These are phyloP conservation scores for Panicum miliaceum DNA, from an alignment of 176 grass and related monocot genomes.

Conservation along the genomic window DNA sequence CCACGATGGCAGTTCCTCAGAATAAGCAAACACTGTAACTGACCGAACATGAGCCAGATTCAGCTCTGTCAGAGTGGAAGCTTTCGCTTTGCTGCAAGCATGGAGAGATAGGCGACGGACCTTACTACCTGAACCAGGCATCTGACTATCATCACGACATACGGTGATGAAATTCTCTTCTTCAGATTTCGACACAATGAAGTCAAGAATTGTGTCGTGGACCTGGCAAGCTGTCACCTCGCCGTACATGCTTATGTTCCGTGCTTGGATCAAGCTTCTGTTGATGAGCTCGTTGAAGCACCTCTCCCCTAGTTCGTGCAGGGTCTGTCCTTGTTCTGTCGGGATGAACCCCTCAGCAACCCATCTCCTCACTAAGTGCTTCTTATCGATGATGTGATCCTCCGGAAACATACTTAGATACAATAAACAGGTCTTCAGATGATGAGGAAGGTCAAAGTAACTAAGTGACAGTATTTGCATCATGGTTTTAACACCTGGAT, in stretches of 20 bases:
- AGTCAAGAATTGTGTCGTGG: slow-evolving; percentile 43
- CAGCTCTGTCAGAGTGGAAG: neutral
- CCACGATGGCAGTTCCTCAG: neutral
- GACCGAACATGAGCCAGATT: neutral
- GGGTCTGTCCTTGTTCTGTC: neutral
- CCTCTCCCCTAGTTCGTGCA: slow-evolving; percentile 16
- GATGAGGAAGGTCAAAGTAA: slow-evolving; percentile 37
- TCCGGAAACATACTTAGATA: slow-evolving; percentile 45
- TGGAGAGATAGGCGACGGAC: slow-evolving; percentile 17
- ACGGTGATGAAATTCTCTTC: slow-evolving; percentile 48
- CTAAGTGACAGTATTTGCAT: slow-evolving; percentile 13
- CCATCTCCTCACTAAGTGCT: slow-evolving; percentile 40
- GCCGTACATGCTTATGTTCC: neutral
- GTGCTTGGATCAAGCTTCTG: slow-evolving; percentile 36
- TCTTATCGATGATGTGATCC: neutral
- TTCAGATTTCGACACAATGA: neutral
- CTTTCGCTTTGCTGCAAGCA: neutral
- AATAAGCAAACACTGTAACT: neutral
- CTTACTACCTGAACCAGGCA: neutral
- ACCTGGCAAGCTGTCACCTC: slow-evolving; percentile 21
- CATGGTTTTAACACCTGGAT: neutral
- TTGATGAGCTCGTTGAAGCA: slow-evolving; percentile 44
- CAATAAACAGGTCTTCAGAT: slow-evolving; percentile 41
- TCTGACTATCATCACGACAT: neutral
- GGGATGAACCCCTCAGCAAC: slow-evolving; percentile 48